A percentile compares a stretch with the other conserved stretches of the same genome.
Evolutionary conservation across 192 early-diverging fungal species (phyloP).

Genomic region (Backusella circina): DNA sequence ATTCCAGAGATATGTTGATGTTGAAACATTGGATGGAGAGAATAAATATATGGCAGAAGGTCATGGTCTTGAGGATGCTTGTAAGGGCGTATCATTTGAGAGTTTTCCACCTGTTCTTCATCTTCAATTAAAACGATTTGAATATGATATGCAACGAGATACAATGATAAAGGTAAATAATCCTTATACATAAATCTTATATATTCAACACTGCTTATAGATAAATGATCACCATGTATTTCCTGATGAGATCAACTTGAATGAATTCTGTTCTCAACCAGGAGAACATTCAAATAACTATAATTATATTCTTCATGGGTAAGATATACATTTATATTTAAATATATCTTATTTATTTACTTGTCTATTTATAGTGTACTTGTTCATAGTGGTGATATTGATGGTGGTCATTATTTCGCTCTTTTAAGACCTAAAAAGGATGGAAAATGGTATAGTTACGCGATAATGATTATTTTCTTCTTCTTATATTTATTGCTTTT

Average conservation of each 20-base stretch:
- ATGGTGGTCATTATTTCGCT: conserved; percentile 95
- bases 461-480: not conserved
- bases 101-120: conserved; percentile 91
- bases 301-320: conserved; percentile 16
- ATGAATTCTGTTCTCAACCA: conserved; percentile 3
- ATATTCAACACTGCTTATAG: conserved; percentile 16
- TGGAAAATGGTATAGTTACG: conserved; percentile 61
- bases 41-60: conserved; percentile 96
- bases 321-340: not conserved
- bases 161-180: conserved; percentile 78
- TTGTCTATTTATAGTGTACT: conserved; percentile 60
- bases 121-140: conserved; percentile 94
- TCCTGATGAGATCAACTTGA: conserved; percentile 10
- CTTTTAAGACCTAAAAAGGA: conserved; percentile 78
- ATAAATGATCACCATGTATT: conserved; percentile 85
- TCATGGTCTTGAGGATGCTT: conserved; percentile 88
- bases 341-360: not conserved
- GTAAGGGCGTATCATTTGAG: conserved; percentile 93
- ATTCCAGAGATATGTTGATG: conserved; percentile 82
- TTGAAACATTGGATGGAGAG: conserved; percentile 93
- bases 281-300: not conserved
- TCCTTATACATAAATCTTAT: not conserved
- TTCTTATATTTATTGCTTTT: not conserved
- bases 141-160: conserved; percentile 91
- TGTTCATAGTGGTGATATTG: conserved; percentile 90